A percentile compares a stretch with the other conserved stretches of the same genome.
phyloP scores from a whole-genome alignment of 352 stramenopile species.

The Thalassiosira hispida region DNA sequence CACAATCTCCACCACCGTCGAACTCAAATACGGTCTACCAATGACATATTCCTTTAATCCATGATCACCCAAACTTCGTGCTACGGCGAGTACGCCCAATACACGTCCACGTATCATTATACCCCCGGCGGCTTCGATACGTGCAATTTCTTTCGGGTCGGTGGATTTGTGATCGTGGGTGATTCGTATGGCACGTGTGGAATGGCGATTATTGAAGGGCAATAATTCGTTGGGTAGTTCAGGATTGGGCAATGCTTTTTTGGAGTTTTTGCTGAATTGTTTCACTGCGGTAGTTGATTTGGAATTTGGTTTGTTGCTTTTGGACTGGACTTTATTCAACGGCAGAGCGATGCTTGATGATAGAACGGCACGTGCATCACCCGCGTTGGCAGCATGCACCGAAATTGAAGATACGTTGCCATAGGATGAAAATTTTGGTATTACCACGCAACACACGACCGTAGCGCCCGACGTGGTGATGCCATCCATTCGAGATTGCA shows the following conservation, averaged over 20 bases:
- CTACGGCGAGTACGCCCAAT: constrained; percentile 83
- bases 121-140: constrained; percentile 82
- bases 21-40: constrained; percentile 60
- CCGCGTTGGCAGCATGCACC: constrained; percentile 84
- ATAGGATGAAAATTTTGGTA: constrained; percentile 39
- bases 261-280: neutral
- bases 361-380: constrained; percentile 84
- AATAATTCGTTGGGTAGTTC: constrained; percentile 1
- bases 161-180: constrained; percentile 82
- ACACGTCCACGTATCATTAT: constrained; percentile 83
- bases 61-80: constrained; percentile 84
- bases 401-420: constrained; percentile 27
- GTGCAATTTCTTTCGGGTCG: constrained; percentile 75
- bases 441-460: constrained; percentile 79
- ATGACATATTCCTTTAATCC: constrained; percentile 87
- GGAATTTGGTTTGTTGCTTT: no score
- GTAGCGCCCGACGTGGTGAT: constrained; percentile 80
- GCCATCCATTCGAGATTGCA: constrained; percentile 72
- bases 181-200: constrained; percentile 43
- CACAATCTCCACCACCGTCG: constrained; percentile 24
- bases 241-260: neutral
- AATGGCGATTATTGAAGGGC: neutral
- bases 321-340: neutral
- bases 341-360: constrained; percentile 26
- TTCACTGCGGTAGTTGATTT: neutral